phyloP scores from a whole-genome alignment of 2,329 filamentous ascomycete species.

The Aspergillus sojae region DNA sequence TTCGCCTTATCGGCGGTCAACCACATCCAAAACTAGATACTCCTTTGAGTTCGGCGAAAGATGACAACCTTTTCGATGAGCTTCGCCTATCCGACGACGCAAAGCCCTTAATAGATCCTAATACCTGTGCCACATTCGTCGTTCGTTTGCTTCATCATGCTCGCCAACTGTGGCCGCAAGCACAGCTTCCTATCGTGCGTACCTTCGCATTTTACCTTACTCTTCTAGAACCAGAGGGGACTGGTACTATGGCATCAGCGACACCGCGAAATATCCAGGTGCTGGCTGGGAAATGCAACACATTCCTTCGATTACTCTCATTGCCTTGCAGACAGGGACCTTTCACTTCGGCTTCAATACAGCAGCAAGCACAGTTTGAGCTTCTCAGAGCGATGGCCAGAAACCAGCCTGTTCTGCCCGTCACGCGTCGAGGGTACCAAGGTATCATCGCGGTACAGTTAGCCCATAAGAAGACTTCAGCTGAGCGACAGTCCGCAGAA shows the following conservation, averaged over 20 bases:
- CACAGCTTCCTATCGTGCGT: conserved; percentile 45
- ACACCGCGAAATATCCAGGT: conserved; percentile 24
- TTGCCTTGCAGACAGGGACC: conserved; percentile 52
- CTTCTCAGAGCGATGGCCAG: conserved; percentile 61
- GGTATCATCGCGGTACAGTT: conserved; percentile 60
- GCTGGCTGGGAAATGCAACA: conserved; percentile 52
- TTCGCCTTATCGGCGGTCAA: conserved; percentile 36
- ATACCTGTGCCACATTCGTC: conserved; percentile 44
- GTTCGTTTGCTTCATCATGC: conserved; percentile 55
- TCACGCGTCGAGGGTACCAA: conserved; percentile 62
- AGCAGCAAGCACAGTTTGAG: conserved; percentile 61
- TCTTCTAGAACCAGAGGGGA: conserved; percentile 8
- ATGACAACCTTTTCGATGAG: conserved; percentile 6
- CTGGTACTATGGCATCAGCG: conserved; percentile 5
- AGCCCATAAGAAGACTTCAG: conserved; percentile 57
- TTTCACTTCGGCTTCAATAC: conserved; percentile 50
- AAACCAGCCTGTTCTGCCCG: conserved; percentile 55
- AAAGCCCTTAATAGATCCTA: conserved; percentile 26
- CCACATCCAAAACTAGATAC: conserved; percentile 18
- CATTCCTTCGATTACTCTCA: conserved; percentile 51
- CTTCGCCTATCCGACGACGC: background rate
- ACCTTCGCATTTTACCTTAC: conserved; percentile 42
- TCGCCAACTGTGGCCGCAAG: conserved; percentile 51
- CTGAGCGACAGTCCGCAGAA: conserved; percentile 60
- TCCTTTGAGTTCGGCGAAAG: background rate